These are phyloP conservation scores for Solanum appendiculatum DNA, from an alignment of 257 asterid genomes.

Conservation along the genomic window DNA sequence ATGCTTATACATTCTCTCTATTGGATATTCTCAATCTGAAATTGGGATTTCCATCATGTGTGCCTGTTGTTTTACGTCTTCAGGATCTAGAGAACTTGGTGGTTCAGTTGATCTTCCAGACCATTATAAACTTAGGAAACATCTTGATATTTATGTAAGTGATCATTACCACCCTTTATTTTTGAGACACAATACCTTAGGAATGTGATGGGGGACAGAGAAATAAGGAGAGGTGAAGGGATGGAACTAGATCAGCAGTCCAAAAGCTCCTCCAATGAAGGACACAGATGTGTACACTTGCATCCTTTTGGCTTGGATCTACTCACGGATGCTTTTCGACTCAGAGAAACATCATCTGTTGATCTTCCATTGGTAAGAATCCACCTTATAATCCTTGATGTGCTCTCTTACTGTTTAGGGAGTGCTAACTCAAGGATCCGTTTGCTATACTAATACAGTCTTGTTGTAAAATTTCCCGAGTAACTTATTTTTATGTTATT, in stretches of 20 bases:
- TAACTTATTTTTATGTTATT: background rate
- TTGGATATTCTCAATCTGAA: background rate
- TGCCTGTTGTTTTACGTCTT: background rate
- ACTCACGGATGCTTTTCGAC: background rate
- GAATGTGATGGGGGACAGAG: background rate
- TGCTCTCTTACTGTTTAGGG: background rate
- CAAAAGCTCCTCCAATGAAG: background rate
- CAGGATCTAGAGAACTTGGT: background rate
- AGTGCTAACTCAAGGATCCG: background rate
- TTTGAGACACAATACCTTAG: background rate
- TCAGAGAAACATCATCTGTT: background rate
- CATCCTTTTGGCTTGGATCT: background rate
- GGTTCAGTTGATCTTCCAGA: background rate
- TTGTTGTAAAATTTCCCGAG: background rate
- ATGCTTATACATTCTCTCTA: background rate
- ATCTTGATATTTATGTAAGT: background rate
- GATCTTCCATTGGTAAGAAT: background rate
- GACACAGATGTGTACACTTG: background rate
- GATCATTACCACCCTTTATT: background rate
- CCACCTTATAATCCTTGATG: background rate
- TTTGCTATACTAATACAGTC: background rate
- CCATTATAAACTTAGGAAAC: background rate
- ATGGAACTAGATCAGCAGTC: background rate
- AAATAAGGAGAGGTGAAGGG: background rate
- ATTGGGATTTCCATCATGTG: background rate